Conservation (phyloP, 805 yeast species). For the Grigorovia jiainica region DNA sequence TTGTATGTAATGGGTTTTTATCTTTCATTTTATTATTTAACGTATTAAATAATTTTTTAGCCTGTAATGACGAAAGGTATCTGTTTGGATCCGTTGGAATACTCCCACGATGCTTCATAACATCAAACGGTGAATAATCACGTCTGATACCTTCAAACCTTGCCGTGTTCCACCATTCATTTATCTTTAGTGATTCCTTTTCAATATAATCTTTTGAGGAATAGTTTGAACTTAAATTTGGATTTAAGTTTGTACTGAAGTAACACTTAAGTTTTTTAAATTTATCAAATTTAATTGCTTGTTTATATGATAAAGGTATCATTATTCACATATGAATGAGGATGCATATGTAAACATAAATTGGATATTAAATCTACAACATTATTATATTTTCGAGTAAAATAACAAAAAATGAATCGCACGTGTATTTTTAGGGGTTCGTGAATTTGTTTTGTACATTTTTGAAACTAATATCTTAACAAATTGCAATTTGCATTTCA, state of each 20-base stretch:
- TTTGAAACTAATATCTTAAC: no score
- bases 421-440: no score
- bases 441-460: no score
- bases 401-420: no score
- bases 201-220: slow-evolving; percentile 17
- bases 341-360: no score
- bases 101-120: slow-evolving; percentile 46
- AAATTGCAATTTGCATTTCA: no score
- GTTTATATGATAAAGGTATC: no score
- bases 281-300: neutral
- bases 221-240: no score
- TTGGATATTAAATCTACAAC: no score
- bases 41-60: slow-evolving; percentile 40
- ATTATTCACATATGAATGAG: no score
- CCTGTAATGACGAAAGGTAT: slow-evolving; percentile 44
- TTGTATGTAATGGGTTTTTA: slow-evolving; percentile 42
- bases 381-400: no score
- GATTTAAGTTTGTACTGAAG: neutral
- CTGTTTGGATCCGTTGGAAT: slow-evolving; percentile 26
- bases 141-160: slow-evolving; percentile 41
- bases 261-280: neutral
- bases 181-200: slow-evolving; percentile 30
- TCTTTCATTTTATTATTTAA: slow-evolving; percentile 33
- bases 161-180: slow-evolving; percentile 41
- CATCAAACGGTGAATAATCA: slow-evolving; percentile 43